phyloP scores from a whole-genome alignment of 768 basidiomycete species.

The Strobilomyces confusus region DNA sequence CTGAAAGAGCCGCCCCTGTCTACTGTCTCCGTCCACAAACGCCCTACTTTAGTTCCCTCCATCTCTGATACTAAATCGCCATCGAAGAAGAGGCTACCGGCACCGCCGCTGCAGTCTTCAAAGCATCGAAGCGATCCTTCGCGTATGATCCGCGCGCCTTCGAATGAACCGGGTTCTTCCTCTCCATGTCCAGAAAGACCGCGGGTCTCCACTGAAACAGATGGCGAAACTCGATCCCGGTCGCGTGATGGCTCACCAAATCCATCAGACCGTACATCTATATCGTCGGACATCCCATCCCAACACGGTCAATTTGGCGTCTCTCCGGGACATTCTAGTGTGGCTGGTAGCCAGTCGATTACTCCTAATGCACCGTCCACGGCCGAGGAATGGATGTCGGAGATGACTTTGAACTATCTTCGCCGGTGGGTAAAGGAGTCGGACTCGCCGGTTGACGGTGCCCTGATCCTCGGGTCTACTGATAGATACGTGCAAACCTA shows the following conservation, averaged over 20 bases:
- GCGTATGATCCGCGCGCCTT: background rate
- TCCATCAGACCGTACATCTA: background rate
- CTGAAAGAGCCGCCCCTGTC: background rate
- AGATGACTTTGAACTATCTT: constrained; percentile 30
- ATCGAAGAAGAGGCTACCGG: constrained; percentile 13
- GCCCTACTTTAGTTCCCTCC: background rate
- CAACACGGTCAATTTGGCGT: background rate
- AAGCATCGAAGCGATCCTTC: constrained; percentile 8
- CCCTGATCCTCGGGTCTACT: constrained; percentile 5
- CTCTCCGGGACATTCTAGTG: background rate
- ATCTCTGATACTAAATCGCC: background rate
- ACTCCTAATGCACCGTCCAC: background rate
- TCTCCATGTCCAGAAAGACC: background rate
- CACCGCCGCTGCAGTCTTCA: constrained; percentile 18
- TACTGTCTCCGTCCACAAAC: background rate
- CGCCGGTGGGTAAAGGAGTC: constrained; percentile 20
- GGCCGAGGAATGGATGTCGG: constrained; percentile 24
- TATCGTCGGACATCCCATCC: background rate
- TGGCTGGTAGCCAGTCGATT: background rate
- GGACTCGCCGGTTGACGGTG: background rate
- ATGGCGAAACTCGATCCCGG: background rate
- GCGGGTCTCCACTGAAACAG: background rate
- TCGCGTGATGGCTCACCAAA: background rate
- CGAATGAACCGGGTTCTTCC: background rate
- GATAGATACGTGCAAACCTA: constrained; percentile 31